Percentiles rank a stretch among this genome's conserved stretches.
Conservation (phyloP, 805 yeast species). For the Komagataella populi region DNA sequence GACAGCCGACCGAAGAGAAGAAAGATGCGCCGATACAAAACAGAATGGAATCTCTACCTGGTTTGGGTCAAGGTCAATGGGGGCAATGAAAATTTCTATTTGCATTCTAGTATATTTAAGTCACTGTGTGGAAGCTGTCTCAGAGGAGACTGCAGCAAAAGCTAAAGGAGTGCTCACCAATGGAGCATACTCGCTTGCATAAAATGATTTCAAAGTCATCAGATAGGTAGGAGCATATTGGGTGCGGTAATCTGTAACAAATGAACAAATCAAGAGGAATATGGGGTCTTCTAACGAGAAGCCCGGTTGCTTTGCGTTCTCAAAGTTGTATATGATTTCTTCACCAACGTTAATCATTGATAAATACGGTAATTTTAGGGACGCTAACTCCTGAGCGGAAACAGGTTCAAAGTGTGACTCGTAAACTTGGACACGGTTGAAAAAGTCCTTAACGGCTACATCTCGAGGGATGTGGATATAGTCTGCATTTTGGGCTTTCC, state of each 20-base stretch:
- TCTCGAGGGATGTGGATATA: conserved; percentile 38
- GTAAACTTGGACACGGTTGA: conserved; percentile 41
- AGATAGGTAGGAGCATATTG: conserved; percentile 18
- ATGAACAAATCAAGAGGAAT: conserved; percentile 16
- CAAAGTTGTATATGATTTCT: conserved; percentile 18
- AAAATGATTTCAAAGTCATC: conserved; percentile 15
- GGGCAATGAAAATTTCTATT: background rate
- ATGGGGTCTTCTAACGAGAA: conserved; percentile 9
- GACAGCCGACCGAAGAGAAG: background rate
- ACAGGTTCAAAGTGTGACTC: conserved; percentile 23
- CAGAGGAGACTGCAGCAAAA: background rate
- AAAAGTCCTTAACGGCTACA: conserved; percentile 44
- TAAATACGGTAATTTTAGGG: conserved; percentile 14
- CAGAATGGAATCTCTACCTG: background rate
- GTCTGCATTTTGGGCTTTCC: conserved; percentile 50
- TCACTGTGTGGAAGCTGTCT: background rate
- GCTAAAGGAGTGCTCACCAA: background rate
- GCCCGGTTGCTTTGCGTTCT: conserved; percentile 9
- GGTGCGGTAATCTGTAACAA: conserved; percentile 18
- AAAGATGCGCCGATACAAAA: background rate
- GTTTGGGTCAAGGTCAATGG: background rate
- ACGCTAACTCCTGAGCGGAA: conserved; percentile 17
- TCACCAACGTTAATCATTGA: conserved; percentile 21
- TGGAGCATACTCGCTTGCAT: conserved; percentile 3
- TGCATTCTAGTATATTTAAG: background rate